Conservation (phyloP, 2,329 filamentous ascomycete genomes). For the Didymella arachidicola region DNA sequence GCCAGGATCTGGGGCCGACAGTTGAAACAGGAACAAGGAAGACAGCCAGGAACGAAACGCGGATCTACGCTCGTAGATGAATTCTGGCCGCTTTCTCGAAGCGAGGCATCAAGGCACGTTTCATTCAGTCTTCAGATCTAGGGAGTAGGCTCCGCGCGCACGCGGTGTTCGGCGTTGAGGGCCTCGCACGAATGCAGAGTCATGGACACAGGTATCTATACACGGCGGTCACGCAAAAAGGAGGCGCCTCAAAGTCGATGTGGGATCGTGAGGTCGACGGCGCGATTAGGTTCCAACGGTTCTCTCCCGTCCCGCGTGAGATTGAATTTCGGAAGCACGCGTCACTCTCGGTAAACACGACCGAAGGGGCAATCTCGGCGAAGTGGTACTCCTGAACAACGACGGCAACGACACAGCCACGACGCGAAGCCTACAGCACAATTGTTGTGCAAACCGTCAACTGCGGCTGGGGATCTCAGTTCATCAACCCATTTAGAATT, state of each 20-base stretch:
- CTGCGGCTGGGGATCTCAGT: not conserved
- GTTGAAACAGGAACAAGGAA: conserved; percentile 16
- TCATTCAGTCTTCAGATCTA: not conserved
- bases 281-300: conserved; percentile 16
- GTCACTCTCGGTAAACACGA: conserved; percentile 13
- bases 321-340: conserved; percentile 20
- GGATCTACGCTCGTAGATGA: conserved; percentile 6
- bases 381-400: not conserved
- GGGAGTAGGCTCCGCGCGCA: not conserved
- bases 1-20: conserved; percentile 9
- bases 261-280: conserved; percentile 1
- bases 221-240: not conserved
- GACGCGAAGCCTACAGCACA: conserved; percentile 1
- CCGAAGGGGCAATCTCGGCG: conserved; percentile 12
- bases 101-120: conserved; percentile 4
- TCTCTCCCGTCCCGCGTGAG: conserved; percentile 11
- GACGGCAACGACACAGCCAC: conserved; percentile 1
- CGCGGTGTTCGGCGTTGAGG: not conserved
- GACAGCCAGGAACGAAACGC: conserved; percentile 2
- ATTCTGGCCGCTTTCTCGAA: not conserved
- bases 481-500: not conserved
- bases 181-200: not conserved
- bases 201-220: not conserved
- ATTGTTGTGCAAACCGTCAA: conserved; percentile 2
- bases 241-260: not conserved